Evolutionary conservation across 257 asterid species (phyloP), one percentile per base, ranked within the genome.

Genomic region (Primulina tabacum): DNA sequence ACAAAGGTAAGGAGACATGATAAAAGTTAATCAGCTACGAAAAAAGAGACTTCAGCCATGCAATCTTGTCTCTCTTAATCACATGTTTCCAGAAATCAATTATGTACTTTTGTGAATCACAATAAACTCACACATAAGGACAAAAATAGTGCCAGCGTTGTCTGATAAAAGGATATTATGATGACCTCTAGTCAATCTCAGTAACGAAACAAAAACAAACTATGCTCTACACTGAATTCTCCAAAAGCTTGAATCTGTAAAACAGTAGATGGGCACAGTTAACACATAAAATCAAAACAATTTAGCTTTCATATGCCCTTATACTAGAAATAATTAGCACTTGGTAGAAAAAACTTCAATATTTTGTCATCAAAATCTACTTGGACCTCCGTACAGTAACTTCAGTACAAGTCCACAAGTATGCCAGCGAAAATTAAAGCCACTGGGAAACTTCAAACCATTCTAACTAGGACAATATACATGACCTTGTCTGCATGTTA

Each of bases 261-360:
- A 68, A 24, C 67, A 69, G 33, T 65, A 60, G 34, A n/a, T 43
- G 64, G 26, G 60, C 71, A 58, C n/a, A 43, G 65, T 60, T 30
- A 78, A 33, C 28, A 73, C 20, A 55, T 20, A 20, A 20, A 52
- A 40, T 35, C 33, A 17, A 57, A 62, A 60, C 62, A 28, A 21
- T 17, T 58, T 63, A 29, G n/a, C 75, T 57, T 75, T 57, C 37
- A 30, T n/a, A 65, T 30, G 29, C 24, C 37, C 21, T 35, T 64
- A 47, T 59, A 18, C 8, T 29, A 12, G n/a, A 35, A 55, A 62
- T 24, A 65, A 20, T 40, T 21, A 55, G 32, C 59, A 64, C 8
- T 69, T 47, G 65, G 37, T 4, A 20, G 69, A 40, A 56, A 37
- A 62, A 18, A 43, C 11, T 8, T 7, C 61, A 35, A 32, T 38